Conservation (phyloP, 352 stramenopile species). For the Phytophthora kernoviae region DNA sequence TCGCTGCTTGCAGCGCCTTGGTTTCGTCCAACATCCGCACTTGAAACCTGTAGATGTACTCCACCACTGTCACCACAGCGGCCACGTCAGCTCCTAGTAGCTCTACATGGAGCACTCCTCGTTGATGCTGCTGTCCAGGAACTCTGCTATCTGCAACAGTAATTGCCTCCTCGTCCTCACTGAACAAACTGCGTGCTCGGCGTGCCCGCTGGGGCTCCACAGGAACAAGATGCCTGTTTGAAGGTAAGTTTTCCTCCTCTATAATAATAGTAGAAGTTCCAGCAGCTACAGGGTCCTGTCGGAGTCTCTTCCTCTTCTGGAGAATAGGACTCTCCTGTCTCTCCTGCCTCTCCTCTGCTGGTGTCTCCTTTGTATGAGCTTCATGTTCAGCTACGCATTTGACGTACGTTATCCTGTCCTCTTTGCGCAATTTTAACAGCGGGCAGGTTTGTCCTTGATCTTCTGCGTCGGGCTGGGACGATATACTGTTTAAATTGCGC, state of each 20-base stretch:
- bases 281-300: constrained; percentile 4
- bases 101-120: constrained; percentile 46
- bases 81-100: constrained; percentile 40
- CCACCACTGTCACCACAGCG: constrained; percentile 51
- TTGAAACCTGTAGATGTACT: constrained; percentile 62
- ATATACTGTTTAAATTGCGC: neutral
- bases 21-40: constrained; percentile 35
- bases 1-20: constrained; percentile 41
- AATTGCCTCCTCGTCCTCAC: constrained; percentile 11
- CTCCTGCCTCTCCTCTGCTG: no score
- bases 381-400: neutral
- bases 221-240: constrained; percentile 17
- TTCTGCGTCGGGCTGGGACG: neutral
- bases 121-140: neutral
- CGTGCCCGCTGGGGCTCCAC: constrained; percentile 13
- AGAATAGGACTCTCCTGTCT: constrained; percentile 9
- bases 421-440: neutral
- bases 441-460: neutral
- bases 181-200: constrained; percentile 26
- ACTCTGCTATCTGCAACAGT: neutral
- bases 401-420: neutral
- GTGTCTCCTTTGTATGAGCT: no score
- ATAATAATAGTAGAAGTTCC: neutral
- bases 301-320: constrained; percentile 25
- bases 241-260: no score